These are phyloP conservation scores for Geotrichum bryndzae DNA, from an alignment of 1,139 yeast genomes.

Conservation along the genomic window DNA sequence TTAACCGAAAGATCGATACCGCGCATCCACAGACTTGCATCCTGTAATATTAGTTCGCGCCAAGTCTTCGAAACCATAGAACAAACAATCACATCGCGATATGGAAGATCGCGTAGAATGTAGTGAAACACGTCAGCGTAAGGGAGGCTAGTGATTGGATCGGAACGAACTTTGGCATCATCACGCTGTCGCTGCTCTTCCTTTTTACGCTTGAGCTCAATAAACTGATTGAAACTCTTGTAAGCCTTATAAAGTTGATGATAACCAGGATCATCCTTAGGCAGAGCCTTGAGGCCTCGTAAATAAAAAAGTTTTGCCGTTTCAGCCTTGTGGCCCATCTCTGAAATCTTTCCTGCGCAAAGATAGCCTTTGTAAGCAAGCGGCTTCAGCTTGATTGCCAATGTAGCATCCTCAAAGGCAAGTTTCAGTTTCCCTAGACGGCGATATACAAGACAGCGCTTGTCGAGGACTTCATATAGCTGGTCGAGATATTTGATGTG, in stretches of 20 bases:
- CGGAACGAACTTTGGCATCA: neutral
- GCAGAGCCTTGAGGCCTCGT: constrained; percentile 2
- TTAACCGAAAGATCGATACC: constrained; percentile 11
- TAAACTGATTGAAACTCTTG: neutral
- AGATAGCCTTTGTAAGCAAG: constrained; percentile 11
- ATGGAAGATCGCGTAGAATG: constrained; percentile 3
- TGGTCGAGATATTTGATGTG: neutral
- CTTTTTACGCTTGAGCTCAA: neutral
- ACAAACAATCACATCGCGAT: constrained; percentile 6
- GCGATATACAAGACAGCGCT: constrained; percentile 11
- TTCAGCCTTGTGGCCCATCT: constrained; percentile 6
- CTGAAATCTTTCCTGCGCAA: constrained; percentile 11
- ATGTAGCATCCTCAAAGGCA: constrained; percentile 8
- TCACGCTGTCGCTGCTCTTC: neutral
- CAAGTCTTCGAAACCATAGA: constrained; percentile 9
- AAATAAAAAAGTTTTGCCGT: constrained; percentile 5
- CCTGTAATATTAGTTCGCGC: constrained; percentile 8
- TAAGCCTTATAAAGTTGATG: constrained; percentile 1
- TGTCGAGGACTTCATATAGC: constrained; percentile 1
- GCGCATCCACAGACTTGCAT: constrained; percentile 10
- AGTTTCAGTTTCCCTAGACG: neutral
- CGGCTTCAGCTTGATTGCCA: constrained; percentile 4
- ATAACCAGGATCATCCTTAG: neutral
- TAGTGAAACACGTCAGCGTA: constrained; percentile 14
- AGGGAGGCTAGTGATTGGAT: constrained; percentile 6